Percentiles rank a stretch among this genome's conserved stretches.
These are phyloP conservation scores for Aspergillus piperis DNA, from an alignment of 2,329 filamentous ascomycete species.

Conservation along the genomic window DNA sequence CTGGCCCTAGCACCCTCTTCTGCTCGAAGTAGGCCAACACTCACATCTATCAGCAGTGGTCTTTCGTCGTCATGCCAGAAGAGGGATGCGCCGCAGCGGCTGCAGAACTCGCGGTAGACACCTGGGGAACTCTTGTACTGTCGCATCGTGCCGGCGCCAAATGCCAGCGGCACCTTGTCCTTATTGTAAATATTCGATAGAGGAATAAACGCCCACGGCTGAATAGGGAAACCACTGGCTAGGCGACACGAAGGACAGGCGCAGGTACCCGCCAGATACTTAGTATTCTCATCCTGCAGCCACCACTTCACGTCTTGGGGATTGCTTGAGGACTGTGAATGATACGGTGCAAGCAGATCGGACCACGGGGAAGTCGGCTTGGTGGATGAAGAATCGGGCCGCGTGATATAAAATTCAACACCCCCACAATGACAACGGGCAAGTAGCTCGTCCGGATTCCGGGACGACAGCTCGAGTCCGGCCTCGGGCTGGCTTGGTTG, in stretches of 20 bases:
- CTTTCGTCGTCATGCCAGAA: slow-evolving; percentile 62
- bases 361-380: slow-evolving; percentile 52
- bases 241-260: slow-evolving; percentile 64
- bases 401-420: slow-evolving; percentile 59
- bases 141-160: slow-evolving; percentile 50
- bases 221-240: slow-evolving; percentile 62
- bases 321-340: slow-evolving; percentile 46
- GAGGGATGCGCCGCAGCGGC: slow-evolving; percentile 62
- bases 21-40: slow-evolving; percentile 59
- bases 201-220: slow-evolving; percentile 67
- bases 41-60: slow-evolving; percentile 63
- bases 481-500: background rate
- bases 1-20: slow-evolving; percentile 57
- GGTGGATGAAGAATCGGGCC: slow-evolving; percentile 52
- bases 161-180: slow-evolving; percentile 35
- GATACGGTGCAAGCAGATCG: slow-evolving; percentile 56
- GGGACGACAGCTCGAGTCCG: background rate
- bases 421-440: slow-evolving; percentile 58
- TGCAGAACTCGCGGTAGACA: slow-evolving; percentile 63
- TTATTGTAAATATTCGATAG: slow-evolving; percentile 57
- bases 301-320: slow-evolving; percentile 60
- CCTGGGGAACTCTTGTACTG: slow-evolving; percentile 56
- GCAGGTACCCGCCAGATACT: slow-evolving; percentile 63
- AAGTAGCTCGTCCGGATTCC: slow-evolving; percentile 34
- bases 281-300: slow-evolving; percentile 50